A percentile compares a stretch with the other conserved stretches of the same genome.
Conservation (phyloP, 2,329 filamentous ascomycete species). For the Ceratocystis variospora region DNA sequence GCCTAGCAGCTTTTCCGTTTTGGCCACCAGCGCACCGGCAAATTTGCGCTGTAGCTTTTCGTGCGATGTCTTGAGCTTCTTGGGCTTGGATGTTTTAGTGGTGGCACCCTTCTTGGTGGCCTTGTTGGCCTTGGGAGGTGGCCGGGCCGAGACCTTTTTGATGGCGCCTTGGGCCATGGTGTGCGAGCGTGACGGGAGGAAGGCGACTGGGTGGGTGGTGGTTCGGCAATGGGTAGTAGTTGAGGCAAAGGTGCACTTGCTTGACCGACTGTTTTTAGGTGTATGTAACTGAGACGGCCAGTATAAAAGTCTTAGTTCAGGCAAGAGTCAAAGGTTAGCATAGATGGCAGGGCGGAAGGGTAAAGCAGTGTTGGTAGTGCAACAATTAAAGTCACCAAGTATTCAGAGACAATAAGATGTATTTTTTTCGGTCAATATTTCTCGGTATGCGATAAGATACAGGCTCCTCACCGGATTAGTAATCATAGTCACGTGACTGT, state of each 20-base stretch:
- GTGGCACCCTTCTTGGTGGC: slow-evolving; percentile 26
- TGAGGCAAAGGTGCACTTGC: neutral
- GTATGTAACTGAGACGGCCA: too few relatives aligned
- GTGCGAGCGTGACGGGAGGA: neutral
- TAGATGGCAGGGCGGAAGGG: neutral
- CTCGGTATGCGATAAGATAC: slow-evolving; percentile 6
- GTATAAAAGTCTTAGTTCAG: neutral
- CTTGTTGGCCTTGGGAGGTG: slow-evolving; percentile 27
- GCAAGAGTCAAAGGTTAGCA: neutral
- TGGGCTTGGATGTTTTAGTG: slow-evolving; percentile 38
- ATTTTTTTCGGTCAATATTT: neutral
- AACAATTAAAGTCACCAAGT: neutral
- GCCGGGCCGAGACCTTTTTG: slow-evolving; percentile 34
- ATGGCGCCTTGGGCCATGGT: slow-evolving; percentile 42
- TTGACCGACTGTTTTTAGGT: too few relatives aligned
- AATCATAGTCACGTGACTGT: neutral
- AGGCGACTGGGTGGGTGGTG: neutral
- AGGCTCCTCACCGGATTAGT: too few relatives aligned
- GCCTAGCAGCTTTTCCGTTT: slow-evolving; percentile 45
- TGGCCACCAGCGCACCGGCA: slow-evolving; percentile 38
- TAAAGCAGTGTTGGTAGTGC: neutral
- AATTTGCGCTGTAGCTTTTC: slow-evolving; percentile 44
- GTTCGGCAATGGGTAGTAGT: neutral
- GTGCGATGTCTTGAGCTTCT: slow-evolving; percentile 32
- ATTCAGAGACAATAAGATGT: neutral